A percentile compares a stretch with the other conserved stretches of the same genome.
Evolutionary conservation across 306 rosid species (phyloP).

Genomic region (Inga leiocalycina): DNA sequence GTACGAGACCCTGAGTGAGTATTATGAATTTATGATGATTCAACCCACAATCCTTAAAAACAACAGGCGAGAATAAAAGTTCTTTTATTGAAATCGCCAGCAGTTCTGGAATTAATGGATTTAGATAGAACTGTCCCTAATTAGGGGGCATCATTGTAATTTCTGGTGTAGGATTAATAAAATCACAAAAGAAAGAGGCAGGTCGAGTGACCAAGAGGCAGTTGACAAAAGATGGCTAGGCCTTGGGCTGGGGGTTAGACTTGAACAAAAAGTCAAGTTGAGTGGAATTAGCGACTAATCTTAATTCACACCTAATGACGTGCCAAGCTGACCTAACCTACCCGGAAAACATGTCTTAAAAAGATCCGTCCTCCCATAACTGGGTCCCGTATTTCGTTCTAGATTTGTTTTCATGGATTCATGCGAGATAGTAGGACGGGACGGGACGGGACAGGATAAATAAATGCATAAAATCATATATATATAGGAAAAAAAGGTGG

Average conservation of each 20-base stretch:
- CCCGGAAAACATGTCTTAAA: neutral
- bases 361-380: neutral
- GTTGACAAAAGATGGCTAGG: slow-evolving; percentile 6
- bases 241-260: slow-evolving; percentile 6
- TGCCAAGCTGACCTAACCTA: slow-evolving; percentile 38
- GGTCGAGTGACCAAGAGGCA: neutral
- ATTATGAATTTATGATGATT: neutral
- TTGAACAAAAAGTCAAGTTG: slow-evolving; percentile 40
- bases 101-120: neutral
- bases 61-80: neutral
- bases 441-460: neutral
- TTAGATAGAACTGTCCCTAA: neutral
- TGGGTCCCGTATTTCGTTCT: slow-evolving; percentile 7
- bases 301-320: slow-evolving; percentile 42
- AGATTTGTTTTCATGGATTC: neutral
- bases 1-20: too few relatives aligned
- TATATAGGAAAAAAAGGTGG: neutral
- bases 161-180: neutral
- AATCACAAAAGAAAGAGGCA: neutral
- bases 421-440: neutral
- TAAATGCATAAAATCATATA: neutral
- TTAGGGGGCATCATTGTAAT: neutral
- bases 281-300: slow-evolving; percentile 30
- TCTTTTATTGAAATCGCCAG: neutral
- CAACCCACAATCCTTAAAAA: too few relatives aligned